Evolutionary conservation across 169 alveolate genomes (phyloP).

Genomic region (Cryptosporidium sp.): DNA sequence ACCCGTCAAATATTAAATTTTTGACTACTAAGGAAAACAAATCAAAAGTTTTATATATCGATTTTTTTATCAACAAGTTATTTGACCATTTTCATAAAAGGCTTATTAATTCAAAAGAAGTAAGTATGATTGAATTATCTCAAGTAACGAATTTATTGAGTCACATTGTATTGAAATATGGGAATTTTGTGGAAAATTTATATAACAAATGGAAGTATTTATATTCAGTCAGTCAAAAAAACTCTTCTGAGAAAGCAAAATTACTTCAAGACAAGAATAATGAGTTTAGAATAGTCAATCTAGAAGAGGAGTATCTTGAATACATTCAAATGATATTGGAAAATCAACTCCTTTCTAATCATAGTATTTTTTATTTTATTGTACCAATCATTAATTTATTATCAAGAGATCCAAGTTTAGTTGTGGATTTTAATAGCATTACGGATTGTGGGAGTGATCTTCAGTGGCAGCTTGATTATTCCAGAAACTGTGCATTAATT

Average conservation of each 20-base stretch:
- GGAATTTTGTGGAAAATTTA: constrained; percentile 31
- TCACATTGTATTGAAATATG: constrained; percentile 39
- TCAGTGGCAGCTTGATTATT: constrained; percentile 70
- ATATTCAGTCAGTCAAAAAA: constrained; percentile 7
- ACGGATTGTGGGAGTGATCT: background rate
- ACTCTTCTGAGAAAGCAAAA: background rate
- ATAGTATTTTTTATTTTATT: constrained; percentile 29
- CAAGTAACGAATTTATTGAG: constrained; percentile 7
- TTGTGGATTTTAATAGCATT: background rate
- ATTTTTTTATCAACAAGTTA: constrained; percentile 29
- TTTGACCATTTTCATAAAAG: background rate
- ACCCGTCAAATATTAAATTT: constrained; percentile 56
- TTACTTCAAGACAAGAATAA: background rate
- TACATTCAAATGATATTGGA: constrained; percentile 30
- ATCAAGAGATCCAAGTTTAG: constrained; percentile 38
- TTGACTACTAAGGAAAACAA: background rate
- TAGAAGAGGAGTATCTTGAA: constrained; percentile 55
- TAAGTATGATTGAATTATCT: constrained; percentile 23
- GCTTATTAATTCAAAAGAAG: constrained; percentile 11
- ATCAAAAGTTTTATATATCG: background rate
- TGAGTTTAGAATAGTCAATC: background rate
- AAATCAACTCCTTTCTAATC: constrained; percentile 9
- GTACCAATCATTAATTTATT: constrained; percentile 59
- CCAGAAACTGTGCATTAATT: constrained; percentile 40
- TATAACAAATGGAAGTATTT: constrained; percentile 54